Percentiles rank a stretch among this genome's conserved stretches.
These are phyloP conservation scores for Panaeolus papilionaceus DNA, from an alignment of 768 basidiomycete genomes.

Conservation along the genomic window DNA sequence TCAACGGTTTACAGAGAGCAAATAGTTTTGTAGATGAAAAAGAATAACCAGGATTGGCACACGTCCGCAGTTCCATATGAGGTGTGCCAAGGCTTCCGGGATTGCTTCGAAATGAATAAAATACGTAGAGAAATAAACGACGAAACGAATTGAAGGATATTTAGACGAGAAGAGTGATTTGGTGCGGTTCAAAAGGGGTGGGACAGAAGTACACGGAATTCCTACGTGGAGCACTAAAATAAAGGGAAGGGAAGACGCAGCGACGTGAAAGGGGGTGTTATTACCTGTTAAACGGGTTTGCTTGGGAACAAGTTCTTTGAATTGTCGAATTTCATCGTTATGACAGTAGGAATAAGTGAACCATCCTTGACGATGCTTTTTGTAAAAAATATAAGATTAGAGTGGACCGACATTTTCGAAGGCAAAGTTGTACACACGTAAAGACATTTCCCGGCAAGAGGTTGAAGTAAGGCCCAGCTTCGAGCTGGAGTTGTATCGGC, in stretches of 20 bases:
- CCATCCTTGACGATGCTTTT: conserved; percentile 87
- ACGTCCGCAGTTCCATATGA: conserved; percentile 21
- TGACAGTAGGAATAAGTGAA: conserved; percentile 99
- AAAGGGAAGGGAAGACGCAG: conserved; percentile 25
- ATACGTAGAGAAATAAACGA: conserved; percentile 21
- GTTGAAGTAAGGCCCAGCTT: conserved; percentile 84
- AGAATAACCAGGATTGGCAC: conserved; percentile 25
- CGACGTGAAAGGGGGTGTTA: conserved; percentile 25
- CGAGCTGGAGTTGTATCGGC: conserved; percentile 71
- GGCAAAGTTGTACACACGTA: conserved; percentile 65
- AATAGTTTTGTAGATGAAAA: conserved; percentile 17
- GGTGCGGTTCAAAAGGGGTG: conserved; percentile 27
- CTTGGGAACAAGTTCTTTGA: conserved; percentile 78
- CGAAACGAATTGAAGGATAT: conserved; percentile 11
- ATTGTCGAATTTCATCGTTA: conserved; percentile 94
- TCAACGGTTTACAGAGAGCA: conserved; percentile 23
- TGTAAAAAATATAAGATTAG: conserved; percentile 36
- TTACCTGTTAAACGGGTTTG: conserved; percentile 73
- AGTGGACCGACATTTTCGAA: conserved; percentile 33
- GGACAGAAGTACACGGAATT: conserved; percentile 30
- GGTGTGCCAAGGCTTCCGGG: conserved; percentile 22
- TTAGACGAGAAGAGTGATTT: conserved; percentile 13
- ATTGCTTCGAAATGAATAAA: conserved; percentile 29
- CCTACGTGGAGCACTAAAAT: conserved; percentile 33
- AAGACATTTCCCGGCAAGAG: conserved; percentile 80